Base-by-base conservation (phyloP, 2,329 filamentous ascomycete species). In the Cryphonectria radicalis region DNA sequence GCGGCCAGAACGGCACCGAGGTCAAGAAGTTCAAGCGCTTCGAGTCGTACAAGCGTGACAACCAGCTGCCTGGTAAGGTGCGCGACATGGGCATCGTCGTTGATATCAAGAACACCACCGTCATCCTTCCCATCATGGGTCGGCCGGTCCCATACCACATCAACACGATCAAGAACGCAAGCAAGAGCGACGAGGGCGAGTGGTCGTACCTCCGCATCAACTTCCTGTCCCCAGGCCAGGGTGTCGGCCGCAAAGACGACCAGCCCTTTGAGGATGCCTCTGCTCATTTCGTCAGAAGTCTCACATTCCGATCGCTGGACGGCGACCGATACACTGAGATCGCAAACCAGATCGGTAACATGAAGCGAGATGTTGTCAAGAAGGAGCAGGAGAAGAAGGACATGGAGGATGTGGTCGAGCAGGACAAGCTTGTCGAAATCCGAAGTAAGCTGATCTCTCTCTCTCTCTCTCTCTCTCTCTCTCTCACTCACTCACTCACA, bases 11-110 rank as follows among this genome's bases (percentile, higher is more conserved):
- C 77, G 96, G 95, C 46, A 91, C 91, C n/a, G 92, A 96, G 75
- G 92, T 97, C 80, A 98, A 98, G 87, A 97, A 95, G 83, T 98
- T 99, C 86, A 98, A 98, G 85, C 93, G 94, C 70, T 99, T 98
- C 79, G 96, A 99, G 81, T 99, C 96, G 0, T 99, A 99, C 85
- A 99, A 98, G 86, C 90, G 95, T 73, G 96, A 98, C 80, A 97
- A 97, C 76, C 95, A 98, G 81, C 90, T 99, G 68, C 96, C 96
- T 1, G 79, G 88, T 19, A 91, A 90, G 78, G 90, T 97, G 75
- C 92, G 92, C 80, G 95, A 97, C 77, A 86, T 98, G 70, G 91
- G 93, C 73, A 94, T 99, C 73, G 88, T 97, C 32, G 94, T 98
- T 19, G 96, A 99, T 79, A 87, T 89, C 76, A 98, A 97, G 84